A percentile compares a stretch with the other conserved stretches of the same genome.
phyloP scores from a whole-genome alignment of 108 stramenopile species.

The Asterionellopsis glacialis region DNA sequence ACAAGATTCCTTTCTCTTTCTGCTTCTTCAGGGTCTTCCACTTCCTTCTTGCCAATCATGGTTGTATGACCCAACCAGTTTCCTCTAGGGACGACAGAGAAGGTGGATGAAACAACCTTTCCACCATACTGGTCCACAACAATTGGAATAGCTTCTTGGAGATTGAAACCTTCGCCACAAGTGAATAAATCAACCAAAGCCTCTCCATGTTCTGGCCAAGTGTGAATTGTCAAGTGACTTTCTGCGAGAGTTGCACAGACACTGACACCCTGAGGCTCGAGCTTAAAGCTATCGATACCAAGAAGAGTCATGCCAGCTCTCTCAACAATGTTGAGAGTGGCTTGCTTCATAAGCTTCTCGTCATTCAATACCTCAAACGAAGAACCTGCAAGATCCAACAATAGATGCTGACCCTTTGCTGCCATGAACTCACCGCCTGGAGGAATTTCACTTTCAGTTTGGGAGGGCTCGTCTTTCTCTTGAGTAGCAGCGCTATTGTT shows the following conservation, averaged over 20 bases:
- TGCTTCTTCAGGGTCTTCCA: constrained; percentile 24
- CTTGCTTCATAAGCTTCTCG: constrained; percentile 44
- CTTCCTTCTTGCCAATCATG: constrained; percentile 7
- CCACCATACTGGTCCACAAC: constrained; percentile 18
- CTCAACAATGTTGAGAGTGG: constrained; percentile 57
- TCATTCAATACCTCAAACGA: constrained; percentile 60
- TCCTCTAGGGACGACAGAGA: constrained; percentile 78
- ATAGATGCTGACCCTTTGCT: constrained; percentile 57
- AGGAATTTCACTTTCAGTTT: too few relatives aligned
- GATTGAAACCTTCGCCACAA: constrained; percentile 36
- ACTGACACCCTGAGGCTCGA: constrained; percentile 61
- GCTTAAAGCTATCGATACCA: constrained; percentile 72
- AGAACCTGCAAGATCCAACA: constrained; percentile 78
- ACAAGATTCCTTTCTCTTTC: constrained; percentile 46
- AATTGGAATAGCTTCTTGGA: constrained; percentile 58
- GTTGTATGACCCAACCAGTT: constrained; percentile 10
- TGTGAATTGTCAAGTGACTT: constrained; percentile 74
- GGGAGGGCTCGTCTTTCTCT: too few relatives aligned
- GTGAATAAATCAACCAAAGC: constrained; percentile 79
- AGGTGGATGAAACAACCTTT: constrained; percentile 49
- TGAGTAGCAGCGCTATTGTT: too few relatives aligned
- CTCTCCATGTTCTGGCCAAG: constrained; percentile 72
- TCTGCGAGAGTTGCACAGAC: constrained; percentile 77
- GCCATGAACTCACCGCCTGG: too few relatives aligned
- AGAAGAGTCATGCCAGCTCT: constrained; percentile 54